Evolutionary conservation across 352 stramenopile genomes (phyloP).

Genomic region (Pythium biforme): DNA sequence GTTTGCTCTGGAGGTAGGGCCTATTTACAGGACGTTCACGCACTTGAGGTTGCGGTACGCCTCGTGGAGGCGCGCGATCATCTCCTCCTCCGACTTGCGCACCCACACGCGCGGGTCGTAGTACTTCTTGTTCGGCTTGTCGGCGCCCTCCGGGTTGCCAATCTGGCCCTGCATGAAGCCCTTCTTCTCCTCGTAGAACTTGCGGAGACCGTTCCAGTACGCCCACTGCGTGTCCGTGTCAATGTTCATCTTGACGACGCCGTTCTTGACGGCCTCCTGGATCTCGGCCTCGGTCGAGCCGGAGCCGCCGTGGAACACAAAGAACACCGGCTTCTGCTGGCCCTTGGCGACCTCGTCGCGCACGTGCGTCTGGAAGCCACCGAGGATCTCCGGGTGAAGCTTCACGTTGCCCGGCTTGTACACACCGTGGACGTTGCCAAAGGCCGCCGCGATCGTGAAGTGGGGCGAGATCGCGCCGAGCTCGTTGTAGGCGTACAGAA

Average conservation of each 20-base stretch:
- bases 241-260: conserved; percentile 99
- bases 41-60: conserved; percentile 92
- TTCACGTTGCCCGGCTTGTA: conserved; percentile 99
- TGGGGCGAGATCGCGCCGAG: conserved; percentile 89
- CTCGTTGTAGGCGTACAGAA: conserved; percentile 95
- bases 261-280: conserved; percentile 93
- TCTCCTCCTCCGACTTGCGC: conserved; percentile 95
- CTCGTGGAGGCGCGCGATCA: conserved; percentile 90
- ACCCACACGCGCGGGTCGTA: conserved; percentile 98
- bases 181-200: conserved; percentile 97
- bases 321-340: conserved; percentile 95
- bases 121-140: conserved; percentile 99
- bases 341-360: conserved; percentile 61
- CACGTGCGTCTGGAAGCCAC: conserved; percentile 94
- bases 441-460: conserved; percentile 96
- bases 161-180: conserved; percentile 98
- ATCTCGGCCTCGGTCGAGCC: conserved; percentile 97
- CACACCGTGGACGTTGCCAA: conserved; percentile 98
- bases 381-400: conserved; percentile 96
- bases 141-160: conserved; percentile 95
- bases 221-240: conserved; percentile 99
- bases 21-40: conserved; percentile 57
- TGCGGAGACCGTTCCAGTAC: conserved; percentile 98
- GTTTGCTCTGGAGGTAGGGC: not conserved
- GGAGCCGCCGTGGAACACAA: conserved; percentile 99